These are phyloP conservation scores for Camelina laxa DNA, from an alignment of 345 rosid species.

Conservation along the genomic window DNA sequence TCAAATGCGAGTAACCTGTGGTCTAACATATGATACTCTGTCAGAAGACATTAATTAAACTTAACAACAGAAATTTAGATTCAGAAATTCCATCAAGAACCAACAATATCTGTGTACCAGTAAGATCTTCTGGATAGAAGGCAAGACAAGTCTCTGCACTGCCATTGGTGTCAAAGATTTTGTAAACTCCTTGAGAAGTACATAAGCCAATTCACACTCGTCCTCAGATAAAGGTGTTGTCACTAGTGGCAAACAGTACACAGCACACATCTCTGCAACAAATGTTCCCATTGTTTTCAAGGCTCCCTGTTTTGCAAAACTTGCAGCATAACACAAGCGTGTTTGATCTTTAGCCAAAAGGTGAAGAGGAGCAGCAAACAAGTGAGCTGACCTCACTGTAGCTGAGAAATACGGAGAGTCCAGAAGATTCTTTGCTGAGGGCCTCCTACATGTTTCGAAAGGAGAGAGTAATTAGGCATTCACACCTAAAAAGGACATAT, in stretches of 20 bases:
- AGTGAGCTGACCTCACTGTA: constrained; percentile 77
- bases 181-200: constrained; percentile 74
- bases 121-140: constrained; percentile 82
- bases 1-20: constrained; percentile 87
- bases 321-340: constrained; percentile 78
- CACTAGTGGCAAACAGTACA: constrained; percentile 74
- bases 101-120: constrained; percentile 57
- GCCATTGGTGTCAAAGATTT: constrained; percentile 72
- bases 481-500: neutral
- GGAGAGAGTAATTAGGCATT: constrained; percentile 31
- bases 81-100: constrained; percentile 16
- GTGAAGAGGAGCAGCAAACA: constrained; percentile 86
- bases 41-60: constrained; percentile 34
- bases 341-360: constrained; percentile 69
- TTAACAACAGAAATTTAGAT: constrained; percentile 19
- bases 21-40: constrained; percentile 57
- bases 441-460: constrained; percentile 69
- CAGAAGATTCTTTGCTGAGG: constrained; percentile 72
- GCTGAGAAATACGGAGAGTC: constrained; percentile 88
- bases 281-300: constrained; percentile 81
- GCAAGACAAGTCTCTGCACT: constrained; percentile 71
- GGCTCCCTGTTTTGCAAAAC: constrained; percentile 84
- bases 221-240: constrained; percentile 58
- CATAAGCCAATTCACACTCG: constrained; percentile 85
- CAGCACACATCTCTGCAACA: constrained; percentile 86